phyloP scores from a whole-genome alignment of 257 asterid species.

The Petrea volubilis region DNA sequence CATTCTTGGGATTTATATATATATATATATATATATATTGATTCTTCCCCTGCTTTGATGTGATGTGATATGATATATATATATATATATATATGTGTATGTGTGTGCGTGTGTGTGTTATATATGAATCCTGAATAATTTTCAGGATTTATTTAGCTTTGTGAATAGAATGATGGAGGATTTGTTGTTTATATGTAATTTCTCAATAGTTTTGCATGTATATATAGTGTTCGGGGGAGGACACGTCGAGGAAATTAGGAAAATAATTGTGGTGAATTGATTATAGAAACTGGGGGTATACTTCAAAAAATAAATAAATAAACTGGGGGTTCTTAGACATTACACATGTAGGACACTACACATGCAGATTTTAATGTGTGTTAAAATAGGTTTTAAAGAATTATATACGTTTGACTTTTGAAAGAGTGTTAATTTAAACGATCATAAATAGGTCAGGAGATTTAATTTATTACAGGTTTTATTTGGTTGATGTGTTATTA shows the following conservation, averaged over 20 bases:
- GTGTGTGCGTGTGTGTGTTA: neutral
- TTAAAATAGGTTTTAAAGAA: conserved; percentile 7
- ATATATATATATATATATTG: neutral
- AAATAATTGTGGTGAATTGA: neutral
- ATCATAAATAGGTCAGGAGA: no score
- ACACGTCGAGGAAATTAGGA: neutral
- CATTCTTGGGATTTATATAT: neutral
- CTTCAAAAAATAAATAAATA: neutral
- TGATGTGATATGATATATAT: neutral
- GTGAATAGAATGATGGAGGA: neutral
- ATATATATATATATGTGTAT: no score
- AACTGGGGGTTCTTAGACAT: neutral
- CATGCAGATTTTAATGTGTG: conserved; percentile 12
- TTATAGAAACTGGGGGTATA: no score
- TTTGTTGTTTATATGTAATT: neutral
- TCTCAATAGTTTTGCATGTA: neutral
- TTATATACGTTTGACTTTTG: no score
- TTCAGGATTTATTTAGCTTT: neutral
- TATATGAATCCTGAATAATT: neutral
- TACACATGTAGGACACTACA: no score
- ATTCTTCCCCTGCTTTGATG: neutral
- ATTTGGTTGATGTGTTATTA: no score
- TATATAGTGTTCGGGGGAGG: neutral
- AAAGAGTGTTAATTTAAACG: no score
- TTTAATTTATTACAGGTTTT: no score